Evolutionary conservation across 2,329 filamentous ascomycete genomes (phyloP).

Genomic region (Teratosphaeria destructans): DNA sequence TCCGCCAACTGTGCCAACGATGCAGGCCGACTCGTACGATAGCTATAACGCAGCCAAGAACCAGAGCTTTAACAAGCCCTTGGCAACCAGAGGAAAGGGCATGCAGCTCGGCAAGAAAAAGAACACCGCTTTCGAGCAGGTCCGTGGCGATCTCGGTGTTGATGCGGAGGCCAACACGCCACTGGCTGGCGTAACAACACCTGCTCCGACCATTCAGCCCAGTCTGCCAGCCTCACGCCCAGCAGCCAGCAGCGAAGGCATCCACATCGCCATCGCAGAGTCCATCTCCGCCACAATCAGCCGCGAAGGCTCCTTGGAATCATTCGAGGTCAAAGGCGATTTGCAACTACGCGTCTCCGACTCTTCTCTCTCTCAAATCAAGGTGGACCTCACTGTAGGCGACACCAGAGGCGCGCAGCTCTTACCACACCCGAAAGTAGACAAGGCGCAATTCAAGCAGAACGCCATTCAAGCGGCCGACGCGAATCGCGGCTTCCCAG

Average conservation of each 20-base stretch:
- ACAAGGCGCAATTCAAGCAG: slow-evolving; percentile 75
- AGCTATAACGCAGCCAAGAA: slow-evolving; percentile 97
- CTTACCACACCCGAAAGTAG: slow-evolving; percentile 92
- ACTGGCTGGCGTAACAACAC: slow-evolving; percentile 47
- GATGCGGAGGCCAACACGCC: slow-evolving; percentile 66
- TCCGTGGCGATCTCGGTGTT: slow-evolving; percentile 80
- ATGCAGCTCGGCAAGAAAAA: slow-evolving; percentile 99
- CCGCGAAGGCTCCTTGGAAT: slow-evolving; percentile 76
- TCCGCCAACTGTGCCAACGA: slow-evolving; percentile 67
- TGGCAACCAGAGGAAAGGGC: slow-evolving; percentile 79
- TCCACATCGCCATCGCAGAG: slow-evolving; percentile 82
- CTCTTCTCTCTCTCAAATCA: slow-evolving; percentile 80
- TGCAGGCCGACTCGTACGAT: slow-evolving; percentile 70
- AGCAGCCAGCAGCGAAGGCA: slow-evolving; percentile 62
- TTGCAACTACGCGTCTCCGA: slow-evolving; percentile 85
- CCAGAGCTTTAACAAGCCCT: slow-evolving; percentile 68
- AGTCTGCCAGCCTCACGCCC: background rate
- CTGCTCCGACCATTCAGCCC: slow-evolving; percentile 28
- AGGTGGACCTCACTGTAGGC: slow-evolving; percentile 66
- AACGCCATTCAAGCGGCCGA: slow-evolving; percentile 84
- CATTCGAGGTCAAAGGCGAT: slow-evolving; percentile 82
- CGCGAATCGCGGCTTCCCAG: slow-evolving; percentile 75
- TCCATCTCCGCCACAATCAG: slow-evolving; percentile 82
- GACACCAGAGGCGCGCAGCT: slow-evolving; percentile 80
- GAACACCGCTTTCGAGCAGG: slow-evolving; percentile 89